phyloP scores from a whole-genome alignment of 176 grass and related monocot genomes.

The Rhynchospora pubera region DNA sequence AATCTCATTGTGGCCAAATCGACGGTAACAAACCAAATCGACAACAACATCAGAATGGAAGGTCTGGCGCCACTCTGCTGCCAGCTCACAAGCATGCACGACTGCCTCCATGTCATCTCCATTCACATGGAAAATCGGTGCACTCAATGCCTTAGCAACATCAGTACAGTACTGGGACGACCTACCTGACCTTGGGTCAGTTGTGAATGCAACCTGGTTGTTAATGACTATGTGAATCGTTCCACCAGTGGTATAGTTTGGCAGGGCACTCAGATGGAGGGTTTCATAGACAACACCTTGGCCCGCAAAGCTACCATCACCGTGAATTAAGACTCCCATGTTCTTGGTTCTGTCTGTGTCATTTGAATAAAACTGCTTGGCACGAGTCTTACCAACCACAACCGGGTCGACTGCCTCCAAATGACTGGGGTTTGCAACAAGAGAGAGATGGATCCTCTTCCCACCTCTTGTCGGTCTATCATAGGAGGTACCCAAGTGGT shows the following conservation, averaged over 20 bases:
- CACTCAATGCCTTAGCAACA: conserved; percentile 46
- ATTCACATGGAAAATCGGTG: conserved; percentile 87
- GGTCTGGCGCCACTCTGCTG: conserved; percentile 89
- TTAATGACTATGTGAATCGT: conserved; percentile 48
- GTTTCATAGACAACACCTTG: conserved; percentile 95
- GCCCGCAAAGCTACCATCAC: conserved; percentile 92
- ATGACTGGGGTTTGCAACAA: conserved; percentile 92
- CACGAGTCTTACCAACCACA: conserved; percentile 78
- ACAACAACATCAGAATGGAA: conserved; percentile 93
- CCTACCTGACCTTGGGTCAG: conserved; percentile 37
- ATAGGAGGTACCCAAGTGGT: conserved; percentile 92
- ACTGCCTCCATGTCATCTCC: conserved; percentile 94
- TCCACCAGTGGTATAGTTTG: conserved; percentile 89
- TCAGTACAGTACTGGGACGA: conserved; percentile 50
- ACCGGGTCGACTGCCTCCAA: conserved; percentile 90
- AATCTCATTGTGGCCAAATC: conserved; percentile 95
- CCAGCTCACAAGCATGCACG: conserved; percentile 75
- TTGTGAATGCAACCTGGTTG: conserved; percentile 53
- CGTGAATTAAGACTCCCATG: conserved; percentile 74
- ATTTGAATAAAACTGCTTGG: conserved; percentile 88
- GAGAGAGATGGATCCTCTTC: conserved; percentile 74
- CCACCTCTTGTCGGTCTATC: conserved; percentile 85
- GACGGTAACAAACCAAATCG: conserved; percentile 79
- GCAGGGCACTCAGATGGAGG: conserved; percentile 88
- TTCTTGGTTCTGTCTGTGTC: conserved; percentile 89